Evolutionary conservation across 1,139 yeast genomes (phyloP).

Genomic region (Sugiyamaella castrensis): DNA sequence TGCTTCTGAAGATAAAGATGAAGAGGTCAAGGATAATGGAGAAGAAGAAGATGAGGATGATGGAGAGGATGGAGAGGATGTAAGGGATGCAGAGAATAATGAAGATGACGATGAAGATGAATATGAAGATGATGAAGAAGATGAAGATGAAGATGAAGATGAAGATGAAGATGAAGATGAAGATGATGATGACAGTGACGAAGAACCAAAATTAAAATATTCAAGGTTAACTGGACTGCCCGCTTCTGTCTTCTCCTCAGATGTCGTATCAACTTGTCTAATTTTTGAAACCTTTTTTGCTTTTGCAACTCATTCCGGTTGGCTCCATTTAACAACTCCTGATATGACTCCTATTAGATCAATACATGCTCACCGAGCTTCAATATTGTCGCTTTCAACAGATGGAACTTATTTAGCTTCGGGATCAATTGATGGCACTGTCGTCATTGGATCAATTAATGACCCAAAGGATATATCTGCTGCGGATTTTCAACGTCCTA

Average conservation of each 20-base stretch:
- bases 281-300: constrained; percentile 60
- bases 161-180: constrained; percentile 26
- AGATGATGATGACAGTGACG: constrained; percentile 49
- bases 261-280: constrained; percentile 70
- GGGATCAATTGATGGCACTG: constrained; percentile 92
- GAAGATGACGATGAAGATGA: constrained; percentile 6
- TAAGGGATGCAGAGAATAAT: constrained; percentile 13
- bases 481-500: constrained; percentile 82
- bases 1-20: constrained; percentile 12
- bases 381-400: constrained; percentile 63
- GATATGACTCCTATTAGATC: constrained; percentile 62
- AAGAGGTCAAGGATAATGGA: constrained; percentile 10
- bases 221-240: constrained; percentile 66
- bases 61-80: constrained; percentile 12
- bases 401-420: constrained; percentile 76
- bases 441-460: constrained; percentile 68
- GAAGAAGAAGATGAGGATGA: constrained; percentile 4
- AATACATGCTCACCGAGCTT: constrained; percentile 80
- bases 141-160: constrained; percentile 31
- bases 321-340: constrained; percentile 63
- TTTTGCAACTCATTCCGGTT: constrained; percentile 89
- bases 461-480: constrained; percentile 67
- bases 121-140: constrained; percentile 30
- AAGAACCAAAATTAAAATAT: constrained; percentile 76
- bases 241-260: constrained; percentile 61